phyloP scores from a whole-genome alignment of 495 filamentous ascomycete genomes.

The Neurospora sp. region DNA sequence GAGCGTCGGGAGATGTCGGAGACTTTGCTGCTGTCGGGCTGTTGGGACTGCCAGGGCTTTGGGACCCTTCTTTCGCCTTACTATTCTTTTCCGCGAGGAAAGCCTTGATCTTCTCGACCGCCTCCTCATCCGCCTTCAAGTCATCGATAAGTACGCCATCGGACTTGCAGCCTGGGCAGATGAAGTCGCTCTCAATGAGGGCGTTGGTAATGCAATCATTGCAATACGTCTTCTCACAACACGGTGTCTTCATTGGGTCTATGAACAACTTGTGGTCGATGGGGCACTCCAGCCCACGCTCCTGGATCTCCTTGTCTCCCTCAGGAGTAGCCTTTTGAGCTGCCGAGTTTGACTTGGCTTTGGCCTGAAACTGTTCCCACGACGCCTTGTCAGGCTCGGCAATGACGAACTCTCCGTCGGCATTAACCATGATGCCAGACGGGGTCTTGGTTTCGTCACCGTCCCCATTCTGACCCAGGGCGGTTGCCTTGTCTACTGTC shows the following conservation, averaged over 20 bases:
- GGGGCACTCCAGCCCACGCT: conserved; percentile 79
- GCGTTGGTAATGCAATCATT: conserved; percentile 97
- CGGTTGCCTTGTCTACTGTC: conserved; percentile 81
- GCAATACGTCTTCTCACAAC: conserved; percentile 95
- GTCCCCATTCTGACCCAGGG: conserved; percentile 57
- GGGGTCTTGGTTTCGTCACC: conserved; percentile 71
- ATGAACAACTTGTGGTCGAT: conserved; percentile 95
- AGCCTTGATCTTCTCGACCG: conserved; percentile 61
- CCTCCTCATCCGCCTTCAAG: conserved; percentile 70
- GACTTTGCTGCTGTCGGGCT: conserved; percentile 17
- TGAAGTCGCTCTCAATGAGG: conserved; percentile 93
- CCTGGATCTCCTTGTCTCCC: conserved; percentile 66
- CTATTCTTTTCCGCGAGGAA: conserved; percentile 64
- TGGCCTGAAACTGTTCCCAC: conserved; percentile 95
- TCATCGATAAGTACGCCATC: conserved; percentile 91
- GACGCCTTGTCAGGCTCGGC: conserved; percentile 87
- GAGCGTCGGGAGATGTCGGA: conserved; percentile 12
- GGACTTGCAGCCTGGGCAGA: conserved; percentile 81
- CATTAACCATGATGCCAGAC: conserved; percentile 87
- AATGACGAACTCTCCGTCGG: conserved; percentile 93
- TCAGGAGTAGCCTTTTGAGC: conserved; percentile 60
- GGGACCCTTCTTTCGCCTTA: conserved; percentile 36
- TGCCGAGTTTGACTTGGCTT: conserved; percentile 71
- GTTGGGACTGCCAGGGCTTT: conserved; percentile 23
- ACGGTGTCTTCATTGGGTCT: conserved; percentile 96